These are phyloP conservation scores for Helichrysum umbraculigerum DNA, from an alignment of 129 eudicot species.

Conservation along the genomic window DNA sequence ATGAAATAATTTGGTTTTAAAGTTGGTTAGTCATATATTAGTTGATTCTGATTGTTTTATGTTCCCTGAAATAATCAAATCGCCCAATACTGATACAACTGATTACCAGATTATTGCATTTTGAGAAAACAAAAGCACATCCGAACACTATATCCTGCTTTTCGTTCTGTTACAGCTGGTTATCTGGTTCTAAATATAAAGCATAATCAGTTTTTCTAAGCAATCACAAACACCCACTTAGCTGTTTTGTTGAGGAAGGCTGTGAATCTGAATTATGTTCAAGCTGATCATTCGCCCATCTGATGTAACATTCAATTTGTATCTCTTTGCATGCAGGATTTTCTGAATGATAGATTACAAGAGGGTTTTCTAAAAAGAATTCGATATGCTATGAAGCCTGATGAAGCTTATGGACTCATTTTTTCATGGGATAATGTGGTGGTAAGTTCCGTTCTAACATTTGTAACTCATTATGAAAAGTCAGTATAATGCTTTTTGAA, in stretches of 20 bases:
- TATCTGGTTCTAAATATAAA: background rate
- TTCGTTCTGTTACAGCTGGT: background rate
- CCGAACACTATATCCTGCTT: background rate
- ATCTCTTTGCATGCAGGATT: slow-evolving; percentile 54
- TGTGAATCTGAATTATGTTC: background rate
- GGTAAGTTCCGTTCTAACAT: slow-evolving; percentile 39
- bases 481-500: background rate
- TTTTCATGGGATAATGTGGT: slow-evolving; percentile 98
- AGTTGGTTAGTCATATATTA: background rate
- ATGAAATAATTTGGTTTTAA: too few species aligned
- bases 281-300: background rate
- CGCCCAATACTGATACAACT: background rate
- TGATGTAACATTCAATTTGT: background rate
- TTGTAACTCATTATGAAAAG: background rate
- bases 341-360: slow-evolving; percentile 82
- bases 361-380: slow-evolving; percentile 82
- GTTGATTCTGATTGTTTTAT: background rate
- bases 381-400: slow-evolving; percentile 99
- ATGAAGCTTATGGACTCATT: slow-evolving; percentile 95
- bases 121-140: background rate
- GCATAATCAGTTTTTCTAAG: background rate
- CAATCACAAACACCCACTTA: background rate
- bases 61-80: background rate
- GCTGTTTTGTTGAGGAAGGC: background rate
- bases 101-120: background rate